Evolutionary conservation across 2,329 filamentous ascomycete species (phyloP).

Genomic region (Exophiala lecanii-corni): DNA sequence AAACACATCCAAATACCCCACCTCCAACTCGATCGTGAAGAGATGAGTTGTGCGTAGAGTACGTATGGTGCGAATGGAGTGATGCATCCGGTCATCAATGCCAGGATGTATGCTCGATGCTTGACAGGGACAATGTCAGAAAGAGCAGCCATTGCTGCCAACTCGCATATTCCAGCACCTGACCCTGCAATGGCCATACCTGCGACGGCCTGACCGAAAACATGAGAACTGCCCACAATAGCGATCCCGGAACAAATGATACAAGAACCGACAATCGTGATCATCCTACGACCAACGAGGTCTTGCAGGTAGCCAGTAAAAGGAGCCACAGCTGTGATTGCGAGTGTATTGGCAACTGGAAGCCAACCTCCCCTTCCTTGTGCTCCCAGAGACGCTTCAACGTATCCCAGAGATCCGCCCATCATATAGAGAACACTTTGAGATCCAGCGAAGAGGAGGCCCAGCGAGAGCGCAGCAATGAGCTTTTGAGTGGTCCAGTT

Average conservation of each 20-base stretch:
- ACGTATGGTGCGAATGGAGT: constrained; percentile 14
- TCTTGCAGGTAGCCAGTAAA: constrained; percentile 17
- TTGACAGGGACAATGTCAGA: constrained; percentile 16
- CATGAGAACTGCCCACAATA: constrained; percentile 9
- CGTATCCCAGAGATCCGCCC: constrained; percentile 6
- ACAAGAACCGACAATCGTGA: constrained; percentile 3
- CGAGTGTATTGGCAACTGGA: constrained; percentile 10
- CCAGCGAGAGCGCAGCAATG: constrained; percentile 2
- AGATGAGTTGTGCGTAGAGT: constrained; percentile 55
- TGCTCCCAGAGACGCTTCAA: constrained; percentile 7
- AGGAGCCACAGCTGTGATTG: constrained; percentile 8
- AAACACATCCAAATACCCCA: constrained; percentile 12
- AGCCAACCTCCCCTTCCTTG: constrained; percentile 3
- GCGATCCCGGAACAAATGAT: constrained; percentile 7
- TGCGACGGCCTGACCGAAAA: constrained; percentile 10
- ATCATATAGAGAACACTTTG: constrained; percentile 13
- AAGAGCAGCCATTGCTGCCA: constrained; percentile 14
- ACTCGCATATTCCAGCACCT: constrained; percentile 11
- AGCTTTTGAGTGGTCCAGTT: not conserved
- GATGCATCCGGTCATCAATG: constrained; percentile 7
- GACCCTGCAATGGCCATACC: constrained; percentile 12
- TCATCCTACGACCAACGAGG: constrained; percentile 12
- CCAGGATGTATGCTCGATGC: constrained; percentile 6
- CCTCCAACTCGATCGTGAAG: constrained; percentile 35
- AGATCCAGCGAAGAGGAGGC: constrained; percentile 6